phyloP scores from a whole-genome alignment of 2,329 filamentous ascomycete genomes.

The Neonectria hederae region DNA sequence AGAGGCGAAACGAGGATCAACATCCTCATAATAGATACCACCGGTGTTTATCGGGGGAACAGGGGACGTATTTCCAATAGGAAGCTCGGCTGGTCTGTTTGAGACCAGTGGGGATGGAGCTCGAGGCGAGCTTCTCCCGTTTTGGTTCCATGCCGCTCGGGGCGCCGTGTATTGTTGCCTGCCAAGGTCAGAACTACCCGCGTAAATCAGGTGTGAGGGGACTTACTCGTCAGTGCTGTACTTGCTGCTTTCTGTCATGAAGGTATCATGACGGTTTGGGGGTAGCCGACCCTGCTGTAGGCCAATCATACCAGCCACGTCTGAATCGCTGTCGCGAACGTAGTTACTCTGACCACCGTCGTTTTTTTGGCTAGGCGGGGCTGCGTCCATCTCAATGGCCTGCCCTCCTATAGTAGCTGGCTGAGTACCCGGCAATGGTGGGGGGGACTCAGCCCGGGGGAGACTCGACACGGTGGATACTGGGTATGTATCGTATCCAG shows the following conservation, averaged over 20 bases:
- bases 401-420: constrained; percentile 62
- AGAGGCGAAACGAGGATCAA: constrained; percentile 86
- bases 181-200: constrained; percentile 8
- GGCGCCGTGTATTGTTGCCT: constrained; percentile 65
- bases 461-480: constrained; percentile 56
- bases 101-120: constrained; percentile 57
- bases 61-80: constrained; percentile 48
- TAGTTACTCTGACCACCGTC: constrained; percentile 58
- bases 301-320: constrained; percentile 78
- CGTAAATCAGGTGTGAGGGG: neutral
- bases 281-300: constrained; percentile 66
- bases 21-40: constrained; percentile 86
- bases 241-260: constrained; percentile 73
- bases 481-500: constrained; percentile 55
- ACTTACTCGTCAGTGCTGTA: constrained; percentile 78
- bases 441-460: constrained; percentile 71
- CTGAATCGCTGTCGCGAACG: constrained; percentile 72
- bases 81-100: constrained; percentile 49
- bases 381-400: constrained; percentile 83
- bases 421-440: constrained; percentile 63
- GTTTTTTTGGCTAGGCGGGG: constrained; percentile 54
- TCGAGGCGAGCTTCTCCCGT: constrained; percentile 55
- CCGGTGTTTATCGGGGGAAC: constrained; percentile 39
- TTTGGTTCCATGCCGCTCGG: constrained; percentile 65
- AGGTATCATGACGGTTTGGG: constrained; percentile 57